Percentiles rank a stretch among this genome's conserved stretches.
phyloP scores from a whole-genome alignment of 345 rosid species.

The Lepidium didymum region DNA sequence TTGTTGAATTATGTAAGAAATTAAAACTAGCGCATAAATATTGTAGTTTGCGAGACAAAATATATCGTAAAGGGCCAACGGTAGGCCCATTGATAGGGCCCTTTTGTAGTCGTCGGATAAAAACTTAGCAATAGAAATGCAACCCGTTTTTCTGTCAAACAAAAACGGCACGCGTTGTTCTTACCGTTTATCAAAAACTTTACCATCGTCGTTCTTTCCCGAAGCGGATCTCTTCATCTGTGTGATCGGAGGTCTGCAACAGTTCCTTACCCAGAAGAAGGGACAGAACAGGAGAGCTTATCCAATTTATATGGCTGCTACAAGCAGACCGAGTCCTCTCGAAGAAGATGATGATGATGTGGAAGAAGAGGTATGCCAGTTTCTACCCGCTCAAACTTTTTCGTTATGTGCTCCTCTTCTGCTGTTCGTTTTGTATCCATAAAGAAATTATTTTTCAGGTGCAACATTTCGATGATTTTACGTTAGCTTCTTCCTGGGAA shows the following conservation, averaged over 20 bases:
- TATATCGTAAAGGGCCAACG: not conserved
- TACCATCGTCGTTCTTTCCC: conserved; percentile 7
- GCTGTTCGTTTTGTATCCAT: not conserved
- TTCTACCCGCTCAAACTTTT: not conserved
- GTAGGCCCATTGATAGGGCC: not conserved
- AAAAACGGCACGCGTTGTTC: conserved; percentile 27
- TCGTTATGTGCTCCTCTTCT: not conserved
- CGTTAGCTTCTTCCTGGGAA: conserved; percentile 98
- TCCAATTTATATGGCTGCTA: conserved; percentile 50
- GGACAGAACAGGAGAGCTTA: not conserved
- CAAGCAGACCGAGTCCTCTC: conserved; percentile 34
- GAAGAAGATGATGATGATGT: conserved; percentile 45
- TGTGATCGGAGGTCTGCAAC: conserved; percentile 26
- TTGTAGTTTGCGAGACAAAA: no score
- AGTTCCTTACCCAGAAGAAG: not conserved
- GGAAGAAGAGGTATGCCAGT: conserved; percentile 38
- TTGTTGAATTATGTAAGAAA: no score
- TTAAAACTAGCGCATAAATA: no score
- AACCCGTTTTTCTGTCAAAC: not conserved
- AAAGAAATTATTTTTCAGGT: conserved; percentile 37
- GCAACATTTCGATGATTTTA: conserved; percentile 89
- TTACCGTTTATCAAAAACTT: not conserved
- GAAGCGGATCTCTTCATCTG: conserved; percentile 24
- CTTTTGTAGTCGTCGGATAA: not conserved
- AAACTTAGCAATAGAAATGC: not conserved